These are phyloP conservation scores for Neurospora sp. DNA, from an alignment of 495 filamentous ascomycete species.

Conservation along the genomic window DNA sequence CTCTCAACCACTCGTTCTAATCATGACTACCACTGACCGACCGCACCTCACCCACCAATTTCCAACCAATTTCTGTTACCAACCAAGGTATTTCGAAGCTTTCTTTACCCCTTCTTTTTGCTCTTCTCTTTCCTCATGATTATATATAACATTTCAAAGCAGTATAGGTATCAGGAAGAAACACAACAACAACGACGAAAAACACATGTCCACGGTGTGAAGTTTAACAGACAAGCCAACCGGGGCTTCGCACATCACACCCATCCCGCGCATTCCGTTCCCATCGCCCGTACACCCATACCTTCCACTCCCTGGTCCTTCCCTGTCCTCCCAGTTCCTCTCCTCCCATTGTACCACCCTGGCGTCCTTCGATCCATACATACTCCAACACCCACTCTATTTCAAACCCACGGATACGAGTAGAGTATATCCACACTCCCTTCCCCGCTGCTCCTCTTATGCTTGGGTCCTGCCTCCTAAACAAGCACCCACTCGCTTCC, in stretches of 20 bases:
- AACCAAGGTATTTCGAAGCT: not conserved
- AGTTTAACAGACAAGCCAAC: slow-evolving; percentile 3
- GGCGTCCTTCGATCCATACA: not conserved
- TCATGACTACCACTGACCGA: not conserved
- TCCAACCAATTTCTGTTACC: not conserved
- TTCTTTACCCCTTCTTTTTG: slow-evolving; percentile 8
- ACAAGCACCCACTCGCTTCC: slow-evolving; percentile 81
- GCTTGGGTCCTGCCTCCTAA: slow-evolving; percentile 23
- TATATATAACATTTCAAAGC: not conserved
- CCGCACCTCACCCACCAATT: not conserved
- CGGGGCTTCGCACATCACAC: not conserved
- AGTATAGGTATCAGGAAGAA: not conserved
- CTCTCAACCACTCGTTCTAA: not conserved
- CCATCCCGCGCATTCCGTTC: not conserved
- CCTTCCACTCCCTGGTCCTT: not conserved
- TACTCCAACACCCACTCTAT: not conserved
- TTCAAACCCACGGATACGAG: not conserved
- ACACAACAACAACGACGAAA: not conserved
- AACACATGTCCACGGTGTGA: not conserved
- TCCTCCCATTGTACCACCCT: not conserved
- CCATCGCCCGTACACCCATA: not conserved
- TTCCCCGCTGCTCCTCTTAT: not conserved
- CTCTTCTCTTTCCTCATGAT: not conserved
- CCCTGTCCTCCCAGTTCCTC: not conserved
- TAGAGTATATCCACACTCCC: not conserved